These are phyloP conservation scores for Oryza glaberrima DNA, from an alignment of 176 grass and related monocot species.

Conservation along the genomic window DNA sequence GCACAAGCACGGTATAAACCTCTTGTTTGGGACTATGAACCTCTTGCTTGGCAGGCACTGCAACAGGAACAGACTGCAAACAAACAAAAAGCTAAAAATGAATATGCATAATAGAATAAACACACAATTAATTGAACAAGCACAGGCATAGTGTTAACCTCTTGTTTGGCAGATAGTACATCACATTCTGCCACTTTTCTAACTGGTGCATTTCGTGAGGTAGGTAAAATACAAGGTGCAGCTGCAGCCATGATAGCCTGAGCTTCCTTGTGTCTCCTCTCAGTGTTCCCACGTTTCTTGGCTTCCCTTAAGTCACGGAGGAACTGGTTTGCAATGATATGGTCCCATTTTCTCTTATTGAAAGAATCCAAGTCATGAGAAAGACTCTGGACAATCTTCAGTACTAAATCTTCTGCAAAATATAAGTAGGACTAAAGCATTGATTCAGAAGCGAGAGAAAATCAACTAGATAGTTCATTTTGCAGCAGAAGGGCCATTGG, in stretches of 20 bases:
- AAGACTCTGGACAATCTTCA: conserved; percentile 73
- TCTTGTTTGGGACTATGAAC: conserved; percentile 48
- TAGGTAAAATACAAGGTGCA: conserved; percentile 53
- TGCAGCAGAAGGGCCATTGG: conserved; percentile 17
- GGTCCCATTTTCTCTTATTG: conserved; percentile 87
- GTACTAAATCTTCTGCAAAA: conserved; percentile 80
- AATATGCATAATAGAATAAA: conserved; percentile 9
- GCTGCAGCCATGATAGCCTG: conserved; percentile 89
- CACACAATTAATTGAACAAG: conserved; percentile 11
- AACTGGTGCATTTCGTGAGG: conserved; percentile 45
- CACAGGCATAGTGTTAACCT: conserved; percentile 52
- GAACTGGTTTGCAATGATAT: conserved; percentile 88
- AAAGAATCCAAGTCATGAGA: conserved; percentile 68
- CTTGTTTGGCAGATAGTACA: conserved; percentile 51
- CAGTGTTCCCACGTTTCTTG: conserved; percentile 92
- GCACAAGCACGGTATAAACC: conserved; percentile 47
- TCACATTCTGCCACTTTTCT: conserved; percentile 81
- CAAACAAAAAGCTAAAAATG: not conserved
- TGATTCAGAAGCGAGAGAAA: conserved; percentile 55
- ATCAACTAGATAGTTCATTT: conserved; percentile 33
- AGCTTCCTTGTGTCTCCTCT: conserved; percentile 97
- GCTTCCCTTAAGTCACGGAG: conserved; percentile 93
- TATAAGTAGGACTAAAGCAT: conserved; percentile 47
- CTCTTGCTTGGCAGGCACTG: conserved; percentile 28
- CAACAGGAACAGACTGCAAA: conserved; percentile 28